Base-by-base conservation (phyloP, 371 early-diverging fungal species). In the Coelomomyces lativittatus region DNA sequence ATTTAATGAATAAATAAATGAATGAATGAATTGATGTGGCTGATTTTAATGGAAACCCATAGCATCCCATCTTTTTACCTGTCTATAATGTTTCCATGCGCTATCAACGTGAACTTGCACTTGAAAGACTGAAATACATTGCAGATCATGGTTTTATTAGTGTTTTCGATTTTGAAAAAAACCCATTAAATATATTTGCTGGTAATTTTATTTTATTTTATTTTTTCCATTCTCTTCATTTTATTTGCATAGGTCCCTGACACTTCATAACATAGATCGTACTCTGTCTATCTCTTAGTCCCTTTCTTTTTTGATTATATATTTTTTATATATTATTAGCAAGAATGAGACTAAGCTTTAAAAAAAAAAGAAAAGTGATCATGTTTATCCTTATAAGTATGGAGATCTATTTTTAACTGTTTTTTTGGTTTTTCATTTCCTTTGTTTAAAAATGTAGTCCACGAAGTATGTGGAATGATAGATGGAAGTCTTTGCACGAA, bases 131-230 rank as follows among this genome's bases (percentile, higher is more conserved):
- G 30, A 64, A 67, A 53, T 52, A 59, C 27, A 58, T 82, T 24
- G 74, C 68, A 11, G 64, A 74, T 31, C 27, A 40, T 17, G 67
- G 67, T 8, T 79, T 65, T 60, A 75, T 81, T 55, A 70, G 70
- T 12, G 75, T 83, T 32, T 57, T 63, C 48, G 81, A 83, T 57
- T 81, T 81, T 70, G 78, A 78, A 47, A 61, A 57, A 53, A 80
- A 83, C 55, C 82, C 83, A 2, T 63, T 80, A 32, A 81, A 81
- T 48, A 57, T 80, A 25, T 71, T 82, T 54, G 72, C 79, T 44
- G 73, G 62, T 64, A 53, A 11, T 25, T 43, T 15, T n/a, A n/a
- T n/a, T n/a, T n/a, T n/a, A 34, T 4, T 19, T 31, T 36, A 23
- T 17, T 21, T 44, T 48, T 15, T 25, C 25, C 23, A 0, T 24